phyloP scores from a whole-genome alignment of 129 eudicot genomes.

The Flaveria brownii region DNA sequence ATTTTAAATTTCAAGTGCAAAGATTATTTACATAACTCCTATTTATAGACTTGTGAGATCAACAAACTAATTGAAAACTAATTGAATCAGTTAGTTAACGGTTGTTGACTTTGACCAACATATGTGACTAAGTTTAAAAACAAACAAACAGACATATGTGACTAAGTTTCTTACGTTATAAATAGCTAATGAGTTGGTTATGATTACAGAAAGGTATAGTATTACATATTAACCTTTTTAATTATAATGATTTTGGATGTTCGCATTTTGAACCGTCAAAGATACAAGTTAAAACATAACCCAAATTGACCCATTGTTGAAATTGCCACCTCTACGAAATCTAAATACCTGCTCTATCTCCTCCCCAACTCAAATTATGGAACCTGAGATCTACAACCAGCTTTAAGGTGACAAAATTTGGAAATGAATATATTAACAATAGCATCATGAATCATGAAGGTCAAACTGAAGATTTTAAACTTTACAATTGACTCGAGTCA shows the following conservation, averaged over 20 bases:
- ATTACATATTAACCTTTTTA: background rate
- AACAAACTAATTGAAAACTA: no score
- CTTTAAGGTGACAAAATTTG: background rate
- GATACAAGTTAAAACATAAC: background rate
- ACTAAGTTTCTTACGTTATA: background rate
- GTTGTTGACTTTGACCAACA: background rate
- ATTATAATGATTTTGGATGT: background rate
- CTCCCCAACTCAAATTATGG: background rate
- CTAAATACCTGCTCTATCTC: background rate
- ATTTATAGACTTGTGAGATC: no score
- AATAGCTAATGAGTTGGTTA: background rate
- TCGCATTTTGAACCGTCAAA: background rate
- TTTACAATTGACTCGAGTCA: constrained; percentile 11
- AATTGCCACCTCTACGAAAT: background rate
- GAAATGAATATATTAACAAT: constrained; percentile 7
- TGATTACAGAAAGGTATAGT: background rate
- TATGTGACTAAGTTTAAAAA: background rate
- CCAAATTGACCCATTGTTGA: background rate
- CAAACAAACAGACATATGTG: no score
- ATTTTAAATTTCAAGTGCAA: no score
- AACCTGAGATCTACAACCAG: background rate
- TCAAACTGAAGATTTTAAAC: constrained; percentile 11
- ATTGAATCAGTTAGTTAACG: background rate
- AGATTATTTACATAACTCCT: no score
- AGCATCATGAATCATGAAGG: constrained; percentile 13